phyloP scores from a whole-genome alignment of 305 asterid genomes.

The Nicotiana rustica region DNA sequence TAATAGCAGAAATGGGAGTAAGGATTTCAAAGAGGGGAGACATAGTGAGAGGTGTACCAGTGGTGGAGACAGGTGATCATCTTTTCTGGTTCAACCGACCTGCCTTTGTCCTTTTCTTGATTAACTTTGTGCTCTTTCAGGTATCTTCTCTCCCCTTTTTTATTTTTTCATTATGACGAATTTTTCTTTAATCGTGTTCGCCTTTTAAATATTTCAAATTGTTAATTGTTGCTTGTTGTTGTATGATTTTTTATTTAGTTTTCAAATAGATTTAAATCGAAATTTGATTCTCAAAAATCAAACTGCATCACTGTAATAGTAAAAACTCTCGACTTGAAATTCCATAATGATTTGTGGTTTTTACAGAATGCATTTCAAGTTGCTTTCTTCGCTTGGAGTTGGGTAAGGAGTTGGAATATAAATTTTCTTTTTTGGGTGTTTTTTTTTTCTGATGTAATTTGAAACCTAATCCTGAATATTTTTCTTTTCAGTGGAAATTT shows the following conservation, averaged over 20 bases:
- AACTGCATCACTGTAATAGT: neutral
- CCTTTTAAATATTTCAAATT: too few relatives aligned
- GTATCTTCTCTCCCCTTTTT: constrained; percentile 34
- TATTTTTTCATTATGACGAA: too few relatives aligned
- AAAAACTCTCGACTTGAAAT: neutral
- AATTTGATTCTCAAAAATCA: too few relatives aligned
- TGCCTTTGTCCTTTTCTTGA: constrained; percentile 57
- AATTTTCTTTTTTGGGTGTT: neutral
- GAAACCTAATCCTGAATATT: neutral
- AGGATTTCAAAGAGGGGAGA: constrained; percentile 71
- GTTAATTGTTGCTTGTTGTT: too few relatives aligned
- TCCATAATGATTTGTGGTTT: neutral
- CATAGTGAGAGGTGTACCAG: constrained; percentile 59
- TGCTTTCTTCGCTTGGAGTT: constrained; percentile 77
- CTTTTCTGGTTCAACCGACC: constrained; percentile 75
- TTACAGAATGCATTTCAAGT: constrained; percentile 79
- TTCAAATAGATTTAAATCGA: too few relatives aligned
- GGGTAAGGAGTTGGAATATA: constrained; percentile 51
- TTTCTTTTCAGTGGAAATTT: constrained; percentile 55
- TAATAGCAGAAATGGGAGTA: constrained; percentile 72
- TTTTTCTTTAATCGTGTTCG: too few relatives aligned
- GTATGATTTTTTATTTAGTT: too few relatives aligned
- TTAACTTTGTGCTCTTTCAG: constrained; percentile 67
- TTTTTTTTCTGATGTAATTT: neutral
- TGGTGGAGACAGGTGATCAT: constrained; percentile 66